These are phyloP conservation scores for Paratinospora sagittata DNA, from an alignment of 164 flowering plant species.

Conservation along the genomic window DNA sequence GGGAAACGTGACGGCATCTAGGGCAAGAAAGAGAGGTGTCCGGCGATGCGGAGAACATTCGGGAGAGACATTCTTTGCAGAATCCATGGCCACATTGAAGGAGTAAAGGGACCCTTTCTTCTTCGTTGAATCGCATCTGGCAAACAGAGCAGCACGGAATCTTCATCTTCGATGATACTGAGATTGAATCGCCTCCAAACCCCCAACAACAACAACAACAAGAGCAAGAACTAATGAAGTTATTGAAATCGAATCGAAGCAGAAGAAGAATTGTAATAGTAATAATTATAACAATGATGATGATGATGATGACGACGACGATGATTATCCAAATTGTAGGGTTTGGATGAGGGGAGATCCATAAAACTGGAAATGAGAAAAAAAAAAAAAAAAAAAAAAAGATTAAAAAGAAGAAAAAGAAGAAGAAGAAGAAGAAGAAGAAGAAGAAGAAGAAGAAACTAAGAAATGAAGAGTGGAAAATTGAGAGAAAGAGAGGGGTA, in stretches of 20 bases:
- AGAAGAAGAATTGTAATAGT: neutral
- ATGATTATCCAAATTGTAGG: neutral
- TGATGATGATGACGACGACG: no score
- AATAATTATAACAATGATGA: no score
- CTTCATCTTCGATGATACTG: slow-evolving; percentile 38
- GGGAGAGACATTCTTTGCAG: slow-evolving; percentile 79
- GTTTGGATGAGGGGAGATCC: neutral
- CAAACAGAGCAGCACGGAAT: slow-evolving; percentile 88
- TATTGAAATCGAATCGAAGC: neutral
- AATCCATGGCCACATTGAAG: slow-evolving; percentile 99
- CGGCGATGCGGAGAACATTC: slow-evolving; percentile 62
- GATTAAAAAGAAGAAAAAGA: no score
- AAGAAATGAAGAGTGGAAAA: neutral
- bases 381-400: no score
- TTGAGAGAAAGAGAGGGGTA: neutral
- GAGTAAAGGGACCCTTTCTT: slow-evolving; percentile 69
- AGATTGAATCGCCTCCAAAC: no score
- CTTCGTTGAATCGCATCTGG: slow-evolving; percentile 83
- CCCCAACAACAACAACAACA: neutral
- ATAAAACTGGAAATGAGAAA: no score
- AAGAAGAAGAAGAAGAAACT: neutral
- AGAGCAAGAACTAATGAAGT: neutral
- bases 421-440: neutral
- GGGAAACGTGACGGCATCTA: slow-evolving; percentile 76
- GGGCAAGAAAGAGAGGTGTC: slow-evolving; percentile 80